Evolutionary conservation across 495 filamentous ascomycete genomes (phyloP).

Genomic region (Glarea lozoyensis): DNA sequence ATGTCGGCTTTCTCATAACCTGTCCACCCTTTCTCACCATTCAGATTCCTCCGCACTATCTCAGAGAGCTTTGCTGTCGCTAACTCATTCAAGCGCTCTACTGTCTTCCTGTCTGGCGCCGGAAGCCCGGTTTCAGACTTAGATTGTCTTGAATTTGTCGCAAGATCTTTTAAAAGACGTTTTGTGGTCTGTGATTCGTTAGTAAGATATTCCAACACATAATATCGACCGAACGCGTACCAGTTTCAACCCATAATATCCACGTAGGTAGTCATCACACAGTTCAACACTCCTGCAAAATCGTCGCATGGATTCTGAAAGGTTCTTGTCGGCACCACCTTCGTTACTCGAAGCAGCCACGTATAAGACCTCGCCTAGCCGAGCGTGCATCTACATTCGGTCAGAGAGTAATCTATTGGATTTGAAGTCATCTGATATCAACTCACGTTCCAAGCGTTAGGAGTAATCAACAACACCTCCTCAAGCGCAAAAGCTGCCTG

Average conservation of each 20-base stretch:
- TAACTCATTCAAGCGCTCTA: constrained; percentile 60
- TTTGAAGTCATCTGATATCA: constrained; percentile 6
- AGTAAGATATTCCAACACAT: constrained; percentile 2
- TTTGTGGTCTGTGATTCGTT: constrained; percentile 16
- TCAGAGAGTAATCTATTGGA: neutral
- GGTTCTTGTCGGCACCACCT: constrained; percentile 34
- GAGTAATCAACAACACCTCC: constrained; percentile 79
- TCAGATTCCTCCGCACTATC: constrained; percentile 55
- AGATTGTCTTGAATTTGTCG: constrained; percentile 11
- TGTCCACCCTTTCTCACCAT: constrained; percentile 55
- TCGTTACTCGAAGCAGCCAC: constrained; percentile 46
- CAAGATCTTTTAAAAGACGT: constrained; percentile 13
- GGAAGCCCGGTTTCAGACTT: constrained; percentile 29
- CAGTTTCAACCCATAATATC: constrained; percentile 82
- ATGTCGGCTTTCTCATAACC: constrained; percentile 69
- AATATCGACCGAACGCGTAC: constrained; percentile 29
- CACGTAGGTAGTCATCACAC: constrained; percentile 84
- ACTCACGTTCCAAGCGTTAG: constrained; percentile 91
- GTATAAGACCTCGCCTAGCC: constrained; percentile 74
- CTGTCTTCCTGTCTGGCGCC: constrained; percentile 38
- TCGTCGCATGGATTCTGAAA: constrained; percentile 65
- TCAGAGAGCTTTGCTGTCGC: constrained; percentile 68
- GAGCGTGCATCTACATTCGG: constrained; percentile 61
- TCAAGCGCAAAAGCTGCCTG: constrained; percentile 87
- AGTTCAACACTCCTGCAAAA: constrained; percentile 89